Evolutionary conservation across 2,329 filamentous ascomycete genomes (phyloP), one percentile per base, ranked within the genome.

Genomic region (Ploettnerulaceae sp.): DNA sequence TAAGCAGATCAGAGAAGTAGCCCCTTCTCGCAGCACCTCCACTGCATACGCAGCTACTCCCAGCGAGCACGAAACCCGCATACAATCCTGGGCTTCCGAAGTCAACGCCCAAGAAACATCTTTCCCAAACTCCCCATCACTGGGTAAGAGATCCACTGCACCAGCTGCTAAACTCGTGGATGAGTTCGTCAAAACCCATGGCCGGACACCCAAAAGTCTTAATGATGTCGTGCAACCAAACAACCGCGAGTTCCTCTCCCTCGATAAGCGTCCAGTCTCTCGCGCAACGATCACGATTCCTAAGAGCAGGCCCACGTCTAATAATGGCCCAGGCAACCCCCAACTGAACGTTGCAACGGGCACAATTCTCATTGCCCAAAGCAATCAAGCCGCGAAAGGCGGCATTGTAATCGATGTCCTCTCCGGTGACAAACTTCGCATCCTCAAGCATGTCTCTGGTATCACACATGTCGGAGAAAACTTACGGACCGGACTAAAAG

Each of bases 171-270:
- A n/a, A 7, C 33, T 57, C 12, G 37, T 51, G 11, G 26, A 49
- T 11, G 29, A 45, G 7, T 56, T 55, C 22, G 42, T 43, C 7
- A 42, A 46, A 26, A 26, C 21, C 3, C 37, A 56, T 42, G 54
- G 49, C 9, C 31, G 44, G 1, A 4, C 8, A 3, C 54, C 53
- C 1, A 55, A 47, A 26, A 12, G 7, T 11, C n/a, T 37, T 2
- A 48, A 49, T 21, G 54, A 55, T 17, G 35, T 56, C n/a, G 49
- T 47, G 12, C 57, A 61, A 35, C 59, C 57, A 2, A 58, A 56
- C 2, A 60, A 59, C 35, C 43, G 45, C 1, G 25, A 41, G 6
- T 51, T 51, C 22, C 29, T 18, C 9, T 40, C 50, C 8, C 26
- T 37, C 5, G 33, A 34, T 11, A 15, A 40, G 14, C 39, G 35